Percentiles rank a stretch among this genome's conserved stretches.
These are phyloP conservation scores for Gossypium gossypioides DNA, from an alignment of 441 rosid genomes.

Conservation along the genomic window DNA sequence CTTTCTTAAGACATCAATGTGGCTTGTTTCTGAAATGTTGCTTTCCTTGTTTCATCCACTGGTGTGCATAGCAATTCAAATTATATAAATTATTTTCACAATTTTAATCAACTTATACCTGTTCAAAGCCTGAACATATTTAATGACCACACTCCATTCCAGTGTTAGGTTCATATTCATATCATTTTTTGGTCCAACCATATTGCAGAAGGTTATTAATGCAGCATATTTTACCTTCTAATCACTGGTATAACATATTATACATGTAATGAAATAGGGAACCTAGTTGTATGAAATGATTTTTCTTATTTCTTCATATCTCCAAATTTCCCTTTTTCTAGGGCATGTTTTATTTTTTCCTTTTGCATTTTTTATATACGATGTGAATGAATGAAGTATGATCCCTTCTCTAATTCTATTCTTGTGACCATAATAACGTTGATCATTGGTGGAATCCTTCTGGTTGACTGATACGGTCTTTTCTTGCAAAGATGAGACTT, in stretches of 20 bases:
- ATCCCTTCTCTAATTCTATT: background rate
- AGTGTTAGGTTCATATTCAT: background rate
- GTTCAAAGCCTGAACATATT: background rate
- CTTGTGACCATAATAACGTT: background rate
- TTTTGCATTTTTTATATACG: background rate
- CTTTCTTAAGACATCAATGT: slow-evolving; percentile 1
- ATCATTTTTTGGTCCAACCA: background rate
- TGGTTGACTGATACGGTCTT: background rate
- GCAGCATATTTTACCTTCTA: background rate
- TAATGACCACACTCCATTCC: background rate
- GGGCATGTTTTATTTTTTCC: background rate
- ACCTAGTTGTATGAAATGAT: background rate
- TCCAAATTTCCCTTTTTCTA: background rate
- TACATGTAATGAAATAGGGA: background rate
- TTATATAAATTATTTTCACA: background rate
- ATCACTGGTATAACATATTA: background rate
- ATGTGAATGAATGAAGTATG: background rate
- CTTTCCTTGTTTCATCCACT: background rate
- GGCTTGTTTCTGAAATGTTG: background rate
- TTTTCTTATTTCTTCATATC: background rate
- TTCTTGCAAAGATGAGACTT: slow-evolving; percentile 1
- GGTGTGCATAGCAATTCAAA: background rate
- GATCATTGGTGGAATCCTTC: no score
- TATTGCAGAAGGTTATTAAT: background rate
- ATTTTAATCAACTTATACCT: background rate